These are phyloP conservation scores for Chytridium lagenaria DNA, from an alignment of 371 early-diverging fungal species.

Conservation along the genomic window DNA sequence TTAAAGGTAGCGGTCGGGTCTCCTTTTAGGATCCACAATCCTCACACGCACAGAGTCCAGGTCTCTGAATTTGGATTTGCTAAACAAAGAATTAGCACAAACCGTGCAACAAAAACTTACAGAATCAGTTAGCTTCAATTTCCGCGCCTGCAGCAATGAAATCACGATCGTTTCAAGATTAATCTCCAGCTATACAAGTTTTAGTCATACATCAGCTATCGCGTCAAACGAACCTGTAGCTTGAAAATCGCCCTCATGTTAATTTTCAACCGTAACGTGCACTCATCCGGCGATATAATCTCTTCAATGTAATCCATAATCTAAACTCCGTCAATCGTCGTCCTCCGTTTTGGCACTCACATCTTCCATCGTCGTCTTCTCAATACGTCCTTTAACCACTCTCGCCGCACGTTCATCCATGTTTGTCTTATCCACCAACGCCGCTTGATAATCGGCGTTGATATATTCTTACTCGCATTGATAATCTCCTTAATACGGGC, in stretches of 20 bases:
- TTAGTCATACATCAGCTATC: neutral
- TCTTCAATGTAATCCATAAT: conserved; percentile 92
- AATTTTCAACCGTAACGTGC: conserved; percentile 79
- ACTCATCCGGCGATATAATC: conserved; percentile 76
- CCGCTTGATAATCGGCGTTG: conserved; percentile 95
- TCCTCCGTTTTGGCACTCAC: conserved; percentile 36
- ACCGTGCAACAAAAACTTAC: conserved; percentile 43
- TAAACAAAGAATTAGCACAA: neutral
- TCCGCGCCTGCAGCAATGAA: conserved; percentile 80
- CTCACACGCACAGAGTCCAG: conserved; percentile 78
- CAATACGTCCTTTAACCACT: conserved; percentile 94
- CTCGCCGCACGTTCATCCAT: conserved; percentile 73
- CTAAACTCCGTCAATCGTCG: conserved; percentile 33
- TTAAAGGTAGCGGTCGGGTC: conserved; percentile 59
- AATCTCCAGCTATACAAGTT: conserved; percentile 73
- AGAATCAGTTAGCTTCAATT: conserved; percentile 80
- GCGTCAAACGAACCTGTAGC: conserved; percentile 59
- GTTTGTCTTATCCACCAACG: conserved; percentile 63
- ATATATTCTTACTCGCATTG: conserved; percentile 84
- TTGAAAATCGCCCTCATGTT: conserved; percentile 80
- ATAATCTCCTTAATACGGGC: conserved; percentile 93
- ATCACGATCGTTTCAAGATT: conserved; percentile 71
- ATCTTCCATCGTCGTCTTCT: conserved; percentile 88
- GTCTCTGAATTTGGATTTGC: conserved; percentile 59
- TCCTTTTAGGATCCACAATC: conserved; percentile 68